Percentiles rank a stretch among this genome's conserved stretches.
phyloP scores from a whole-genome alignment of 202 grass and related monocot species.

The Setaria italica region DNA sequence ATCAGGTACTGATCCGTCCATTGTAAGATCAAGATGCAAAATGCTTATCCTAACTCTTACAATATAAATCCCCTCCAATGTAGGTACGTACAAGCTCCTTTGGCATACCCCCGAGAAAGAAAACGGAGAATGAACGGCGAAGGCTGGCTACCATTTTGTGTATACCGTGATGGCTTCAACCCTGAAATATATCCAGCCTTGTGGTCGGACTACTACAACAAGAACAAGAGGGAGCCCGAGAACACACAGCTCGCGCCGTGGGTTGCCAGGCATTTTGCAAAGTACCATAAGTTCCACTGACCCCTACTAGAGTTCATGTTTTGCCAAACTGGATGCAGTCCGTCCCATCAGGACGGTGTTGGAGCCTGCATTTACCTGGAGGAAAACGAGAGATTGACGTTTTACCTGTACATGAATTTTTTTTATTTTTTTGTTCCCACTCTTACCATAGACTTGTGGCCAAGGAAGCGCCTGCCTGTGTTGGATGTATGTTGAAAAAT shows the following conservation, averaged over 20 bases:
- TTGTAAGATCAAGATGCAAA: slow-evolving; percentile 26
- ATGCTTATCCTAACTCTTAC: neutral
- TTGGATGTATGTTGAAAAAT: slow-evolving; percentile 52
- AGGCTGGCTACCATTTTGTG: slow-evolving; percentile 91
- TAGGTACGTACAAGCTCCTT: slow-evolving; percentile 91
- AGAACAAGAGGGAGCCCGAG: slow-evolving; percentile 79
- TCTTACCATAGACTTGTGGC: slow-evolving; percentile 42
- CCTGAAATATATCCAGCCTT: slow-evolving; percentile 71
- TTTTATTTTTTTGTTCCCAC: slow-evolving; percentile 1
- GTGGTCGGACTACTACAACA: slow-evolving; percentile 91
- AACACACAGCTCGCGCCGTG: slow-evolving; percentile 92
- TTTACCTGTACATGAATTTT: slow-evolving; percentile 59
- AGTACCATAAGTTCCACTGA: slow-evolving; percentile 56
- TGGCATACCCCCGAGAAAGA: slow-evolving; percentile 89
- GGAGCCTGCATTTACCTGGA: slow-evolving; percentile 42
- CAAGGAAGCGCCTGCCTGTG: slow-evolving; percentile 43
- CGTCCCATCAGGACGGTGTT: slow-evolving; percentile 24
- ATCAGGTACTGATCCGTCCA: slow-evolving; percentile 69
- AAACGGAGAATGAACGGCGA: slow-evolving; percentile 74
- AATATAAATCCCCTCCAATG: neutral
- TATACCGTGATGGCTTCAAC: slow-evolving; percentile 77
- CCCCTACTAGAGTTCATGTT: neutral
- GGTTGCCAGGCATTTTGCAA: slow-evolving; percentile 84
- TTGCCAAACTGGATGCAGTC: slow-evolving; percentile 30
- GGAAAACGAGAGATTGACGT: slow-evolving; percentile 32